Conservation (phyloP, 2,329 filamentous ascomycete genomes). For the Didymella lethalis region DNA sequence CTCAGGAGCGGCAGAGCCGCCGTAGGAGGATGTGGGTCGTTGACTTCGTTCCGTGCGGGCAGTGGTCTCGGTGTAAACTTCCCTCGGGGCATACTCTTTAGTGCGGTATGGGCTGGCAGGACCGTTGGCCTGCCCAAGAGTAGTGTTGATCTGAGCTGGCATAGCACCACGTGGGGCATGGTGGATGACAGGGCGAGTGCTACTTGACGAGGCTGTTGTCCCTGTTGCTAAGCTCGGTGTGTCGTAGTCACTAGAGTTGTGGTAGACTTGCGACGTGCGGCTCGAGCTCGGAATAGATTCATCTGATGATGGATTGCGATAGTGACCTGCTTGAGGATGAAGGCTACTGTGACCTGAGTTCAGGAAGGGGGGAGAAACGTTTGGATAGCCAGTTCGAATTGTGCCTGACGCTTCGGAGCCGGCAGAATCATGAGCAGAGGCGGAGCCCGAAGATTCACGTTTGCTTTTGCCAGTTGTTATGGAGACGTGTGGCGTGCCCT, state of each 20-base stretch:
- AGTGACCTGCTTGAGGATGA: slow-evolving; percentile 31
- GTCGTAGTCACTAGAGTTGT: slow-evolving; percentile 44
- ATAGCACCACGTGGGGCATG: slow-evolving; percentile 19
- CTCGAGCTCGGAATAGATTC: slow-evolving; percentile 40
- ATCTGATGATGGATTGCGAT: slow-evolving; percentile 39
- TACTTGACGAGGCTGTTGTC: slow-evolving; percentile 24
- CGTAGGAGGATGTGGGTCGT: too few species aligned
- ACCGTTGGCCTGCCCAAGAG: slow-evolving; percentile 23
- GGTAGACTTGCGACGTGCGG: slow-evolving; percentile 40
- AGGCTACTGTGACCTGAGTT: slow-evolving; percentile 24
- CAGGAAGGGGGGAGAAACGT: slow-evolving; percentile 33
- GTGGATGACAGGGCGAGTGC: slow-evolving; percentile 41
- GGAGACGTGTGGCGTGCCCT: slow-evolving; percentile 34
- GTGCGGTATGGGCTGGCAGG: slow-evolving; percentile 34
- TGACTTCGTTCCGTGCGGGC: too few species aligned
- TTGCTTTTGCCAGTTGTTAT: slow-evolving; percentile 36
- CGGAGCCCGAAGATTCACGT: slow-evolving; percentile 31
- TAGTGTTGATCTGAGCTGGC: slow-evolving; percentile 8
- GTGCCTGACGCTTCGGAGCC: slow-evolving; percentile 44
- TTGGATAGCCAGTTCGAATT: slow-evolving; percentile 45
- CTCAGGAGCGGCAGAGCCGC: slow-evolving; percentile 32
- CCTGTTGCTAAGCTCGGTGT: slow-evolving; percentile 28
- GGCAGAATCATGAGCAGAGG: slow-evolving; percentile 37
- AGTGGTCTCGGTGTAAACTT: slow-evolving; percentile 16
- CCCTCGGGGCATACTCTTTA: slow-evolving; percentile 30